These are phyloP conservation scores for Pistacia vera DNA, from an alignment of 345 rosid species.

Conservation along the genomic window DNA sequence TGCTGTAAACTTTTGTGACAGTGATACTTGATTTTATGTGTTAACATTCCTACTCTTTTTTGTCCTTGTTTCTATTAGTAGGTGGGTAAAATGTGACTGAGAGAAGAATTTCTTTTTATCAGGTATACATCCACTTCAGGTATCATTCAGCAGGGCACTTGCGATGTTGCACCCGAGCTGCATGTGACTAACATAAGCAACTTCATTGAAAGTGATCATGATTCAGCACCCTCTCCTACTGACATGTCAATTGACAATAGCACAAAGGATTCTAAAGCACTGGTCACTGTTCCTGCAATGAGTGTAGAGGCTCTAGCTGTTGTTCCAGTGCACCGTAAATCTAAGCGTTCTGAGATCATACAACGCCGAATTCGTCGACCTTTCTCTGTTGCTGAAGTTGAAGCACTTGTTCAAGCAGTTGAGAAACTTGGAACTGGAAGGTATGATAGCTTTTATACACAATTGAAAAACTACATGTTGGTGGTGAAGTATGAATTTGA, in stretches of 20 bases:
- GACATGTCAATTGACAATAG: slow-evolving; percentile 46
- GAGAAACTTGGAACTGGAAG: slow-evolving; percentile 99
- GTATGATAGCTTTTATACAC: slow-evolving; percentile 32
- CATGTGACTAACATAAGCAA: slow-evolving; percentile 43
- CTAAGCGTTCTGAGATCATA: slow-evolving; percentile 72
- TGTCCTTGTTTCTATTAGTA: neutral
- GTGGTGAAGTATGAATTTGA: neutral
- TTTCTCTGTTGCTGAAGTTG: slow-evolving; percentile 97
- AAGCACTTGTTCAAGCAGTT: slow-evolving; percentile 95
- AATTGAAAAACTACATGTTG: neutral
- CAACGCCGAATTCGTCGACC: slow-evolving; percentile 99
- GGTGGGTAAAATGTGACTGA: neutral
- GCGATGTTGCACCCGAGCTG: slow-evolving; percentile 40
- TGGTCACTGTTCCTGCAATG: slow-evolving; percentile 66
- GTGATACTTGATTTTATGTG: neutral
- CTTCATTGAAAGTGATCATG: slow-evolving; percentile 78
- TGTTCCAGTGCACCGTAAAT: slow-evolving; percentile 67
- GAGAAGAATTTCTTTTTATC: slow-evolving; percentile 12
- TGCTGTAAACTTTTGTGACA: neutral
- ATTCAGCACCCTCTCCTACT: slow-evolving; percentile 70
- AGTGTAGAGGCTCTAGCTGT: slow-evolving; percentile 57
- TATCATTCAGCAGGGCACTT: slow-evolving; percentile 28
- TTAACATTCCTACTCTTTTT: neutral
- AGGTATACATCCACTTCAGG: slow-evolving; percentile 48
- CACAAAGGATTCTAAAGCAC: slow-evolving; percentile 64